Base-by-base conservation (phyloP, 345 rosid genomes). In the Citrus inodora region DNA sequence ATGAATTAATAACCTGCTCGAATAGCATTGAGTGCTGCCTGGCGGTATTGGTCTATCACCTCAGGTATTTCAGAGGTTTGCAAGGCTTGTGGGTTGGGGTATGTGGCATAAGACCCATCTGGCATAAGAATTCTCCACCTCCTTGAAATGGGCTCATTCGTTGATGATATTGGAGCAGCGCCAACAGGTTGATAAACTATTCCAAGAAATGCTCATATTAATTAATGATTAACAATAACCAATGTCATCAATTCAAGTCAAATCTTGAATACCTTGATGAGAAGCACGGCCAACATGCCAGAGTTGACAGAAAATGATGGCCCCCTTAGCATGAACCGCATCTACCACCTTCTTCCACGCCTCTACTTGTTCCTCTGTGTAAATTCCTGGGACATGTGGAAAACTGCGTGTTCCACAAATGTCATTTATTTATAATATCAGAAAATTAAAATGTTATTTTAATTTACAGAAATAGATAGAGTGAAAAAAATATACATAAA, bases 231-330 rank as follows among this genome's bases (percentile, higher is more conserved):
- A 53, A 17, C 58, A 53, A 46, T 17, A 53, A 53, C 58, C 58
- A 53, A 53, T 17, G 58, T 53, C 58, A 53, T 53, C 58, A 46
- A 46, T 13, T 46, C 51, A 46, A 46, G 51, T 46, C 17, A 53
- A 53, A 53, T 53, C 22, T 53, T 53, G 22, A 17, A 16, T 53
- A 53, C 98, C 87, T 32, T 76, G 74, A 84, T 92, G 97, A 66
- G 98, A 94, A 42, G 97, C 97, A 17, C 95, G 97, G 61, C 97
- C 99, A 22, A 91, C 99, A 7, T 96, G 99, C 97, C 97, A 94
- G 25, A 96, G 76, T 63, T 96, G 99, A 84, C 95, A 94, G 79
- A 96, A 94, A 55, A 92, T 87, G 78, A 94, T 70, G 83, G 91
- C 84, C 16, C 97, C 98, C 75, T 88, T 88, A 38, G 90, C 88